Percentiles rank a stretch among this genome's conserved stretches.
Conservation (phyloP, 2,329 filamentous ascomycete genomes). For the Ophiostoma populinum region DNA sequence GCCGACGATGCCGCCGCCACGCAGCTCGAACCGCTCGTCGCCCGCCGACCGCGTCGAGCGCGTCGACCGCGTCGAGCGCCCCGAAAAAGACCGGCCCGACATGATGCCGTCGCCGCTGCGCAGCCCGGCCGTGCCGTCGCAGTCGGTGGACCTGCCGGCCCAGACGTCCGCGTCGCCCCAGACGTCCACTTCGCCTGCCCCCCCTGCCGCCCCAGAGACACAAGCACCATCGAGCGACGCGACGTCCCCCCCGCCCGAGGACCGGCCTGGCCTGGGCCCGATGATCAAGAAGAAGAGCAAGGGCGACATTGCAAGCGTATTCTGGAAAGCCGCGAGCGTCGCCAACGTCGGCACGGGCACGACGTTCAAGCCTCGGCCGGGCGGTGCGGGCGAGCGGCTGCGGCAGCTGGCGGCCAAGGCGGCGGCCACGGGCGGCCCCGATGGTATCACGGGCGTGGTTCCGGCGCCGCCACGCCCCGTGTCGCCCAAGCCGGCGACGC, state of each 20-base stretch:
- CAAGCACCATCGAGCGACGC: too few relatives aligned
- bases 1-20: slow-evolving; percentile 27
- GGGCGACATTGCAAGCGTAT: slow-evolving; percentile 54
- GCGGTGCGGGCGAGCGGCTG: slow-evolving; percentile 69
- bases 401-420: slow-evolving; percentile 39
- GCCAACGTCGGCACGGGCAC: too few relatives aligned
- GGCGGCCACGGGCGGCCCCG: slow-evolving; percentile 49
- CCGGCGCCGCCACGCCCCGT: slow-evolving; percentile 48
- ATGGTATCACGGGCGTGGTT: slow-evolving; percentile 80
- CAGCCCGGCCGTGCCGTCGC: slow-evolving; percentile 7
- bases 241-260: slow-evolving; percentile 13
- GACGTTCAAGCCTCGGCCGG: slow-evolving; percentile 75
- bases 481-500: slow-evolving; percentile 19
- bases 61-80: background rate
- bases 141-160: background rate
- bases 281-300: slow-evolving; percentile 72
- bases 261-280: slow-evolving; percentile 65
- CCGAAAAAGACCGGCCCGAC: too few relatives aligned
- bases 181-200: slow-evolving; percentile 4
- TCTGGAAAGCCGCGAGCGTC: slow-evolving; percentile 66
- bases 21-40: slow-evolving; percentile 20
- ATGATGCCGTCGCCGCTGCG: slow-evolving; percentile 8
- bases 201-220: too few relatives aligned
- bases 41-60: slow-evolving; percentile 2
- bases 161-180: slow-evolving; percentile 2